Percentiles rank a stretch among this genome's conserved stretches.
phyloP scores from a whole-genome alignment of 1,284 basidiomycete species.

The Austroboletus novae-zelandiae region DNA sequence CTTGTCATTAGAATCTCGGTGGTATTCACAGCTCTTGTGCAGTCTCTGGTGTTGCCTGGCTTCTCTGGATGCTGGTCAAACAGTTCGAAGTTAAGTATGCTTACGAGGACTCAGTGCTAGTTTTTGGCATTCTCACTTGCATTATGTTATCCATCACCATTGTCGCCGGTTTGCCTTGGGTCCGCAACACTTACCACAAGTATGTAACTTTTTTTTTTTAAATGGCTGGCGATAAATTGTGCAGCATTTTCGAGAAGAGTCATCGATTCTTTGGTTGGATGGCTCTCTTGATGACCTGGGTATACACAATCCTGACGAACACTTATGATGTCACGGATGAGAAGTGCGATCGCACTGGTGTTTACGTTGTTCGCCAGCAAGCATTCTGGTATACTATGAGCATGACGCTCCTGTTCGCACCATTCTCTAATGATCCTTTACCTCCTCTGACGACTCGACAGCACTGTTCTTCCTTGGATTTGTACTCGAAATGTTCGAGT shows the following conservation, averaged over 20 bases:
- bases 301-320: conserved; percentile 66
- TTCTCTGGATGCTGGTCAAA: too few species aligned
- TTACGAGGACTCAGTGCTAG: too few species aligned
- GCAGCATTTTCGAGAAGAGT: conserved; percentile 68
- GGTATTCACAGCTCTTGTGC: too few species aligned
- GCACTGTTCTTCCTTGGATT: conserved; percentile 73
- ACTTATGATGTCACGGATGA: conserved; percentile 51
- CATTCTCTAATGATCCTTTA: too few species aligned
- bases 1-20: too few species aligned
- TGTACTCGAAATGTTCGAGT: conserved; percentile 71
- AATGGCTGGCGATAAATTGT: conserved; percentile 9
- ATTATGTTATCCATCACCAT: too few species aligned
- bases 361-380: conserved; percentile 59
- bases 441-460: too few species aligned
- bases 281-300: conserved; percentile 59
- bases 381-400: too few species aligned
- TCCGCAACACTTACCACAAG: conserved; percentile 77
- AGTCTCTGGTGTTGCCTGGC: conserved; percentile 48
- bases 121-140: too few species aligned
- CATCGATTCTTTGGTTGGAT: conserved; percentile 78
- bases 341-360: conserved; percentile 54
- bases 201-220: conserved; percentile 34
- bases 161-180: too few species aligned
- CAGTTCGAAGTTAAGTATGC: too few species aligned
- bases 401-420: too few species aligned